Base-by-base conservation (phyloP, 768 basidiomycete species). In the Boletus reticulatus region DNA sequence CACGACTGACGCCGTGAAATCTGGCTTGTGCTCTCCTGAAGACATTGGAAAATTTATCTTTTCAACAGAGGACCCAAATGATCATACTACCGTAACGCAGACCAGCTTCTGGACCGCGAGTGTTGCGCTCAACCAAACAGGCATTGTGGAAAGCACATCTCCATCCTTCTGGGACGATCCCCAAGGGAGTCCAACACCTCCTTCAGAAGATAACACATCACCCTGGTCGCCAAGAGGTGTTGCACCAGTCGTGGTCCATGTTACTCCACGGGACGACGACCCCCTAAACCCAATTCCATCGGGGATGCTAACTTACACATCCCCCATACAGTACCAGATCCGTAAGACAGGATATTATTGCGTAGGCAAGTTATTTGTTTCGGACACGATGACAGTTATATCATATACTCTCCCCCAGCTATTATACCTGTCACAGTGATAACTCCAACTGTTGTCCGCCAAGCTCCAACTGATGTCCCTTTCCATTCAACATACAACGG, bases 311-410 rank as follows among this genome's bases (percentile, higher is more conserved):
- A 57, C 68, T 19, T 95, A 94, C 65, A 72, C 72, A 16, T 79
- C 80, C 29, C 87, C 94, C 1, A 92, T 96, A 61, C 85, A 85
- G 47, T 98, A 98, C 70, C 71, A 78, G 22, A 92, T 98, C 22
- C 76, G 77, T 27, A 89, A 88, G 70, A 94, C 92, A 2, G 97
- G 96, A 2, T 98, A 97, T 69, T 98, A 97, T 70, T 98, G 96
- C 70, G 87, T 96, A 59, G 94, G 95, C 88, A 69, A 73, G 91
- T 75, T 3, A n/a, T n/a, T 53, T 41, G 53, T 37, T 52, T 36
- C 43, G 58, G 16, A 22, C 24, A 24, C 48, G 13, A 37, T 29
- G 20, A 13, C 14, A 55, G 43, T 12, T 29, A 14, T 17, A 22
- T 51, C 36, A 56, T 58, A 49, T 51, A 41, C n/a, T 43, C 22